Conservation (phyloP, 768 basidiomycete species). For the Lactarius pseudohatsudake region DNA sequence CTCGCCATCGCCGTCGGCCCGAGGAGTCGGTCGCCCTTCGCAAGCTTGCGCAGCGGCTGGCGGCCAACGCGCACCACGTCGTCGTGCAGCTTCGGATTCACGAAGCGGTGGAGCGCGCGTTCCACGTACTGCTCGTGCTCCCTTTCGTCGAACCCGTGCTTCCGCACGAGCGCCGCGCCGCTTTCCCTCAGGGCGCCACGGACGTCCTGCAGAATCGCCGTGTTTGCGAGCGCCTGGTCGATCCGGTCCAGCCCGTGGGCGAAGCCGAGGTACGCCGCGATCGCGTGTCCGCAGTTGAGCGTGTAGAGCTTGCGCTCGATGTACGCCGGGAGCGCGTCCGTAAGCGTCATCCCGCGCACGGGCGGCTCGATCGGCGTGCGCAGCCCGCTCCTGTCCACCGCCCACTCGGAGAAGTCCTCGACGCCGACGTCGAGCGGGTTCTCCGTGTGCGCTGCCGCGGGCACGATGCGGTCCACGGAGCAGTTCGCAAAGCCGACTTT, state of each 20-base stretch:
- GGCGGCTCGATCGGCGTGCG: slow-evolving; percentile 33
- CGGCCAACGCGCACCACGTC: slow-evolving; percentile 40
- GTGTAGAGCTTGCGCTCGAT: slow-evolving; percentile 47
- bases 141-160: slow-evolving; percentile 32
- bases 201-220: slow-evolving; percentile 34
- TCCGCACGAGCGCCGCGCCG: slow-evolving; percentile 40
- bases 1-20: slow-evolving; percentile 40
- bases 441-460: slow-evolving; percentile 25
- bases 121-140: slow-evolving; percentile 37
- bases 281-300: slow-evolving; percentile 44
- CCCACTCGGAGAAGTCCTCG: slow-evolving; percentile 45
- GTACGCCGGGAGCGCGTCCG: slow-evolving; percentile 37
- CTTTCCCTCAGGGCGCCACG: slow-evolving; percentile 39
- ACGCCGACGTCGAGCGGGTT: slow-evolving; percentile 41
- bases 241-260: slow-evolving; percentile 36
- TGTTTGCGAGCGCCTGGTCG: slow-evolving; percentile 37
- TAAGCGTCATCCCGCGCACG: slow-evolving; percentile 37
- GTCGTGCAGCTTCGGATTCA: slow-evolving; percentile 40
- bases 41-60: slow-evolving; percentile 43
- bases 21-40: slow-evolving; percentile 38
- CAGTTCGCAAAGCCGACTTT: slow-evolving; percentile 45
- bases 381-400: slow-evolving; percentile 38
- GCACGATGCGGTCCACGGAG: slow-evolving; percentile 43
- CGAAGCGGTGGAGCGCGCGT: slow-evolving; percentile 38
- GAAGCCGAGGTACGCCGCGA: slow-evolving; percentile 41